A percentile compares a stretch with the other conserved stretches of the same genome.
phyloP scores from a whole-genome alignment of 208 protist species.

The Acanthamoeba castellanii region DNA sequence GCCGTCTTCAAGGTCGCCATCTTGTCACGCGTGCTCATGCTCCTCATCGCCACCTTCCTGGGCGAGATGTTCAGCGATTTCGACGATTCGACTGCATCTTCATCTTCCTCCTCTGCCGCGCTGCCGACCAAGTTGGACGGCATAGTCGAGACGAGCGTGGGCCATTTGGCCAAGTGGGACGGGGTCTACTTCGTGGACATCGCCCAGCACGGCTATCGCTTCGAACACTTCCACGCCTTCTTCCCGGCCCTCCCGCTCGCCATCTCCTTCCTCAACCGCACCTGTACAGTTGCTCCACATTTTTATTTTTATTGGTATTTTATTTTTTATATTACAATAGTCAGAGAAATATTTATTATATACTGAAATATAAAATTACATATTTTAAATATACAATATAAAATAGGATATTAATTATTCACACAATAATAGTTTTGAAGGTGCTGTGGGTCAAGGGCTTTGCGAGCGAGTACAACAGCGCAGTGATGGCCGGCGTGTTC shows the following conservation, averaged over 20 bases:
- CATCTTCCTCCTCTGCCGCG: not conserved
- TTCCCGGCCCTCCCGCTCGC: conserved; percentile 34
- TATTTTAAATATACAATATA: not conserved
- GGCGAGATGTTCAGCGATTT: conserved; percentile 26
- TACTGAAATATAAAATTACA: not conserved
- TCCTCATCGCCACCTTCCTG: not conserved
- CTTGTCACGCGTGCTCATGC: conserved; percentile 7
- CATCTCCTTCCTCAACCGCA: conserved; percentile 38
- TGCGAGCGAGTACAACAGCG: conserved; percentile 28
- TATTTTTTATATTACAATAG: not conserved
- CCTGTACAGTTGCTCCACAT: not conserved
- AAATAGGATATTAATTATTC: not conserved
- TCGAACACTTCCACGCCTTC: conserved; percentile 69
- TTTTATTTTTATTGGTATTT: not conserved
- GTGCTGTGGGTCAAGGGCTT: conserved; percentile 40
- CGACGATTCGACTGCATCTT: not conserved
- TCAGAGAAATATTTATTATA: too few species aligned
- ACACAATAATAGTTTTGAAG: not conserved
- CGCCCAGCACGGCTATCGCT: conserved; percentile 8
- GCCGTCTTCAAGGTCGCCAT: not conserved
- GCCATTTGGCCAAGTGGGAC: conserved; percentile 48
- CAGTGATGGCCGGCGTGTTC: not conserved
- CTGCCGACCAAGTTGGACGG: conserved; percentile 3
- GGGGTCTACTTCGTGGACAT: conserved; percentile 36
- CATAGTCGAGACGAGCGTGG: not conserved